These are phyloP conservation scores for Phytopythium mirpurense DNA, from an alignment of 352 stramenopile species.

Conservation along the genomic window DNA sequence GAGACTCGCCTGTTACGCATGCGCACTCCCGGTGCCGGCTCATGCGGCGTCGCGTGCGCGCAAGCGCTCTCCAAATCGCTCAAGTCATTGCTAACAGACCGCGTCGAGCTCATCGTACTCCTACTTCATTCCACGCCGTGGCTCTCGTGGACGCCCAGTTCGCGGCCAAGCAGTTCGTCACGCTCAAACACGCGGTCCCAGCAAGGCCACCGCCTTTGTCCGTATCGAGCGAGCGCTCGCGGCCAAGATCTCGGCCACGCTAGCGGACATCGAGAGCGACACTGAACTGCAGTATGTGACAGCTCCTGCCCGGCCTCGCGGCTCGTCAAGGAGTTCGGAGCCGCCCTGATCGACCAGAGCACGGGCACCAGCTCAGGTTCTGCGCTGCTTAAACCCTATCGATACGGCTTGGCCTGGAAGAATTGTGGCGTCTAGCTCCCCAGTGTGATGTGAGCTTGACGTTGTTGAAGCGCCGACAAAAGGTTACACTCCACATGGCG, in stretches of 20 bases:
- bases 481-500: not conserved
- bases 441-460: no score
- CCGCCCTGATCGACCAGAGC: slow-evolving; percentile 9
- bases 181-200: slow-evolving; percentile 27
- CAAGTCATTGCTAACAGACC: slow-evolving; percentile 11
- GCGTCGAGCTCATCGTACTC: slow-evolving; percentile 26
- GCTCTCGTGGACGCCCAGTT: slow-evolving; percentile 26
- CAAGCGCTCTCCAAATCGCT: slow-evolving; percentile 25
- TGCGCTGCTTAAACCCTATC: no score
- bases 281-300: slow-evolving; percentile 28
- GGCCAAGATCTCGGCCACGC: slow-evolving; percentile 18
- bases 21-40: slow-evolving; percentile 27
- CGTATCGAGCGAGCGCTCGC: slow-evolving; percentile 17
- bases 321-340: slow-evolving; percentile 19
- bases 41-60: slow-evolving; percentile 24
- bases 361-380: no score
- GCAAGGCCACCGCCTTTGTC: slow-evolving; percentile 12
- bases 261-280: slow-evolving; percentile 23
- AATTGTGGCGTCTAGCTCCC: slow-evolving; percentile 10
- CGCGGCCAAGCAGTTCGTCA: slow-evolving; percentile 30
- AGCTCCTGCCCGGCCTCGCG: slow-evolving; percentile 14
- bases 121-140: slow-evolving; percentile 32
- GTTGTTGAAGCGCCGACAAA: slow-evolving; percentile 4
- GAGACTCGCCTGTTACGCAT: no score
- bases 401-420: slow-evolving; percentile 10